Evolutionary conservation across 1,284 basidiomycete species (phyloP), one percentile per base, ranked within the genome.

Genomic region (Ceratobasidium sp.): DNA sequence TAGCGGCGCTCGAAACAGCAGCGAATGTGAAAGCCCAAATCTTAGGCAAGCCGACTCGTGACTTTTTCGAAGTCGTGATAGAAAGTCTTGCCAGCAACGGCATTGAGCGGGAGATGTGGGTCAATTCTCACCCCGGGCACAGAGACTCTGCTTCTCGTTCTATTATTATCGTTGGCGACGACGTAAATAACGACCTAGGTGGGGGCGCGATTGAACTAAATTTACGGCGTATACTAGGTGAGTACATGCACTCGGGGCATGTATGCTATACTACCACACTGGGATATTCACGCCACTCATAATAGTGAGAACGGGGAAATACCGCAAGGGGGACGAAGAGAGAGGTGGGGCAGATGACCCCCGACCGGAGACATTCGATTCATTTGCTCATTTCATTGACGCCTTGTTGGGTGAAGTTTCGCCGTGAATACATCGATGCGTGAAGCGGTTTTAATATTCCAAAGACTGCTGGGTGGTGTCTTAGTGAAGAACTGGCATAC

Each of bases 141-240:
- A 67, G 50, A 32, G 63, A 67, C 50, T 38, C 63, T 32, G 49
- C 63, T 9, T 67, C 63, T 11, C 13, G 82, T 8, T 81, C 80
- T 18, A 83, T 91, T 21, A 89, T 84, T 2, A 84, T 91, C 50
- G 84, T 91, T 26, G 90, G 90, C 6, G 91, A 92, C 78, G 91
- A 92, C 76, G 82, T 88, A 0, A 82, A 83, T 44, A 85, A 87
- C 32, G 91, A 92, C 80, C 83, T 91, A 1, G 89, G 90, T 0
- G 86, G 82, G 2, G 90, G 89, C 0, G 88, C 89, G 1, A 71
- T 83, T 0, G 86, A 88, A 73, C 81, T 91, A 0, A 86, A 87
- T 2, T 79, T 92, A 57, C 86, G 85, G 83, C 80, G 90, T 47
- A 84, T 91, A 1, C 81, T 92, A n/a, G 90, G 90, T 89, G 73